Percentiles rank a stretch among this genome's conserved stretches.
Evolutionary conservation across 495 filamentous ascomycete species (phyloP).

Genomic region (Aspergillus cavernicola): DNA sequence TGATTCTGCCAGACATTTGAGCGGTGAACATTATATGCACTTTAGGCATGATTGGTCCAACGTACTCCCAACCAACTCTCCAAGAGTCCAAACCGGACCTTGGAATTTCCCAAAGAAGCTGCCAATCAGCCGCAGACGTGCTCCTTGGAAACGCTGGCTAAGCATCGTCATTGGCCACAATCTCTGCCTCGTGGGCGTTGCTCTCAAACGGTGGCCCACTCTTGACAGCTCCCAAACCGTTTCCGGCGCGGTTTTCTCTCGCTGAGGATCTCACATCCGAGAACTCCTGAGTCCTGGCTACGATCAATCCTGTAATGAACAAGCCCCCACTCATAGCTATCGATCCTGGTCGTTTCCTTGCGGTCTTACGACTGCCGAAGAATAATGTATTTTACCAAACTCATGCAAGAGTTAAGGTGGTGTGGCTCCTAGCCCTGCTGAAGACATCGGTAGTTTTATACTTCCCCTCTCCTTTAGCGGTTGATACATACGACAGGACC

Average conservation of each 20-base stretch:
- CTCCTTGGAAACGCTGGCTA: background rate
- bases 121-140: constrained; percentile 6
- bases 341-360: background rate
- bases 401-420: no score
- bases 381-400: no score
- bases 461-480: no score
- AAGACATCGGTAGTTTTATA: no score
- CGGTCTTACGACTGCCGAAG: no score
- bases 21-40: constrained; percentile 7
- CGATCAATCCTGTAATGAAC: constrained; percentile 16
- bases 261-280: constrained; percentile 26
- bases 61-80: background rate
- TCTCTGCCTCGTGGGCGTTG: constrained; percentile 15
- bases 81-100: background rate
- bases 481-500: no score
- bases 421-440: no score
- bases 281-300: constrained; percentile 17
- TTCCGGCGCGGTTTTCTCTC: constrained; percentile 15
- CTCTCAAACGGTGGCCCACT: constrained; percentile 23
- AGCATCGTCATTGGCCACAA: constrained; percentile 9
- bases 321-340: background rate
- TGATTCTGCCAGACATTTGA: background rate
- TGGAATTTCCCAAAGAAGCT: background rate
- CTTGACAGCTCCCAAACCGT: constrained; percentile 27
- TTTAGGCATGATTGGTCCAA: background rate